A percentile compares a stretch with the other conserved stretches of the same genome.
These are phyloP conservation scores for Leccinum solheimii DNA, from an alignment of 1,284 basidiomycete genomes.

Conservation along the genomic window DNA sequence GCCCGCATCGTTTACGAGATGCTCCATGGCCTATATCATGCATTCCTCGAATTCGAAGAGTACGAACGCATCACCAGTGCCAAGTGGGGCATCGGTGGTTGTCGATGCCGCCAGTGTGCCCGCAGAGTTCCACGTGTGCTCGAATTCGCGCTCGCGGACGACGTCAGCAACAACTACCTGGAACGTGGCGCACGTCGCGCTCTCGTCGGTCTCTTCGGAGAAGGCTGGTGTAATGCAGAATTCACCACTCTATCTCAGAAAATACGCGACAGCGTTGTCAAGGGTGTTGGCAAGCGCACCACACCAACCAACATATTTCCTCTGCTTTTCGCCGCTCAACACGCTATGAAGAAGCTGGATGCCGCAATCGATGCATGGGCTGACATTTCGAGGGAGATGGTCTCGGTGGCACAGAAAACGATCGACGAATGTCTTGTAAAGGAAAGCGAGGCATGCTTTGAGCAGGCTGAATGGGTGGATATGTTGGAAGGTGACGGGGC, in stretches of 20 bases:
- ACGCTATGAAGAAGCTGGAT: slow-evolving; percentile 57
- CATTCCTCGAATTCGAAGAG: slow-evolving; percentile 74
- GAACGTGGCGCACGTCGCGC: slow-evolving; percentile 72
- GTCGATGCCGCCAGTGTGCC: slow-evolving; percentile 79
- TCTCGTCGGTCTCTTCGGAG: slow-evolving; percentile 78
- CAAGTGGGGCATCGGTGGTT: slow-evolving; percentile 76
- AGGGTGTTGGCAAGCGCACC: slow-evolving; percentile 68
- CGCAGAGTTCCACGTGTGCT: slow-evolving; percentile 77
- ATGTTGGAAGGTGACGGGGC: slow-evolving; percentile 70
- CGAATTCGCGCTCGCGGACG: slow-evolving; percentile 72
- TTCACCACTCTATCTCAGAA: slow-evolving; percentile 70
- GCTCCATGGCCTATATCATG: slow-evolving; percentile 85
- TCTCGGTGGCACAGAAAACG: slow-evolving; percentile 55
- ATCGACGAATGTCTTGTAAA: slow-evolving; percentile 63
- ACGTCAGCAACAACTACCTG: slow-evolving; percentile 73
- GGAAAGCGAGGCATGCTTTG: slow-evolving; percentile 64
- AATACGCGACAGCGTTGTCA: slow-evolving; percentile 66
- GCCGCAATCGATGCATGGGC: slow-evolving; percentile 66
- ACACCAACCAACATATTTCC: slow-evolving; percentile 65
- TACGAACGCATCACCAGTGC: slow-evolving; percentile 70
- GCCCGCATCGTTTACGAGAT: slow-evolving; percentile 83
- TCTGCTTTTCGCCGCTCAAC: slow-evolving; percentile 66
- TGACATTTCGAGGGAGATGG: slow-evolving; percentile 63
- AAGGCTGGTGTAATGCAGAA: slow-evolving; percentile 82
- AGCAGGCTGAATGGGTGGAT: slow-evolving; percentile 66